These are phyloP conservation scores for Blastocystis sp. DNA, from an alignment of 352 stramenopile genomes.

Conservation along the genomic window DNA sequence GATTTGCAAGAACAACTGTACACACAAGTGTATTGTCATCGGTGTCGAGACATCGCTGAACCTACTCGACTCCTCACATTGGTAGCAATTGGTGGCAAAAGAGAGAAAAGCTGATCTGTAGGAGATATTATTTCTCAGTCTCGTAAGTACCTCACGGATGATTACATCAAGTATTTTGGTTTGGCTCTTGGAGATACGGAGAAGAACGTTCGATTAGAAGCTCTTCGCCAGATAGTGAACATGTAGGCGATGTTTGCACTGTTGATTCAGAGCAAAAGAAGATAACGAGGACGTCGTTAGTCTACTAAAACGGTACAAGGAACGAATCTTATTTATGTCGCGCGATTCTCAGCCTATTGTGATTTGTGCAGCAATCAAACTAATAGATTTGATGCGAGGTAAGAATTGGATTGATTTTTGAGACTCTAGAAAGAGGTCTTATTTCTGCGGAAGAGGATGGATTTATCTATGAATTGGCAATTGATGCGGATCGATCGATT, in stretches of 20 bases:
- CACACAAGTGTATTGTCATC: neutral
- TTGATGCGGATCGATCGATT: neutral
- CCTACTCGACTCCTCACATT: neutral
- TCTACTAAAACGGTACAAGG: constrained; percentile 9
- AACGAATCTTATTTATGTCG: constrained; percentile 33
- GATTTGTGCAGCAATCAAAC: neutral
- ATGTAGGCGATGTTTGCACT: neutral
- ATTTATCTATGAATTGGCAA: neutral
- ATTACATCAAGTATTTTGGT: constrained; percentile 38
- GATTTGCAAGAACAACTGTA: constrained; percentile 42
- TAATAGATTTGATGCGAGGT: neutral
- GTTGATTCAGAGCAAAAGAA: neutral
- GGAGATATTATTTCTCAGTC: neutral
- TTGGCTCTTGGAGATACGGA: neutral
- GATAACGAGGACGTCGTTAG: constrained; percentile 6
- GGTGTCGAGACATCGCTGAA: neutral
- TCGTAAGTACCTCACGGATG: neutral
- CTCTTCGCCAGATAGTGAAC: neutral
- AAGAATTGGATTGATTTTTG: neutral
- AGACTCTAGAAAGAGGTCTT: constrained; percentile 1
- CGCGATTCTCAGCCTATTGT: neutral
- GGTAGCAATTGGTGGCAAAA: neutral
- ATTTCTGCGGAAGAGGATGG: constrained; percentile 23
- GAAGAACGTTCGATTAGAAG: neutral
- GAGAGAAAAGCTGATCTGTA: neutral